Conservation (phyloP, 2,329 filamentous ascomycete species). For the Ophidiomyces ophidiicola region DNA sequence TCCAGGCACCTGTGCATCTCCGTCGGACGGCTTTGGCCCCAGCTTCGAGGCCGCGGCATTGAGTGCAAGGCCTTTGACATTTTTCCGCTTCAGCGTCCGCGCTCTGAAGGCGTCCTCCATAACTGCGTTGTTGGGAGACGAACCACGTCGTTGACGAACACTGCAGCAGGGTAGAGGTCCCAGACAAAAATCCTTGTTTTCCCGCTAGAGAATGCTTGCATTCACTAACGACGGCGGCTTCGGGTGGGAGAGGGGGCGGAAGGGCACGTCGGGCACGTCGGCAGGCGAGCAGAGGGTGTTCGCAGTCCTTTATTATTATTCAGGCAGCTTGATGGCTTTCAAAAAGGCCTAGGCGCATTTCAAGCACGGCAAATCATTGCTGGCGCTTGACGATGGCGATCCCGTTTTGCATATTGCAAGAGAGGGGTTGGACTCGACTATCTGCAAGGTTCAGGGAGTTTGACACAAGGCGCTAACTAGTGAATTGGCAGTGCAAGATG, state of each 20-base stretch:
- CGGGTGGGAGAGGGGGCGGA: no score
- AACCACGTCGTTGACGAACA: neutral
- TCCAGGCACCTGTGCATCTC: conserved; percentile 51
- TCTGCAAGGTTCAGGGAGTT: conserved; percentile 9
- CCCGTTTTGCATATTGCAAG: conserved; percentile 2
- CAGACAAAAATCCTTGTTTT: no score
- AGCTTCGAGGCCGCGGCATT: conserved; percentile 62
- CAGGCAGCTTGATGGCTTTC: conserved; percentile 1
- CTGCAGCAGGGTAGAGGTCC: no score
- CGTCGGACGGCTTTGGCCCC: conserved; percentile 57
- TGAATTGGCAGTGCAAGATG: neutral
- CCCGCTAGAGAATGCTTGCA: no score
- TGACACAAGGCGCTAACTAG: conserved; percentile 7
- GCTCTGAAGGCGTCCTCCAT: conserved; percentile 53
- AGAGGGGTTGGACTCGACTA: conserved; percentile 5
- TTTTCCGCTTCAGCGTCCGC: conserved; percentile 94
- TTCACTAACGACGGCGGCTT: no score
- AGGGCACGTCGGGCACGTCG: no score
- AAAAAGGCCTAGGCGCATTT: neutral
- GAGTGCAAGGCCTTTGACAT: conserved; percentile 88
- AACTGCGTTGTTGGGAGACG: conserved; percentile 2
- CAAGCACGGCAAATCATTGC: conserved; percentile 2
- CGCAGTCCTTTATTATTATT: no score
- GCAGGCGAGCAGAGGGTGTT: no score
- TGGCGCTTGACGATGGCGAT: conserved; percentile 2